phyloP scores from a whole-genome alignment of 108 stramenopile genomes.

The Stephanodiscus triporus region DNA sequence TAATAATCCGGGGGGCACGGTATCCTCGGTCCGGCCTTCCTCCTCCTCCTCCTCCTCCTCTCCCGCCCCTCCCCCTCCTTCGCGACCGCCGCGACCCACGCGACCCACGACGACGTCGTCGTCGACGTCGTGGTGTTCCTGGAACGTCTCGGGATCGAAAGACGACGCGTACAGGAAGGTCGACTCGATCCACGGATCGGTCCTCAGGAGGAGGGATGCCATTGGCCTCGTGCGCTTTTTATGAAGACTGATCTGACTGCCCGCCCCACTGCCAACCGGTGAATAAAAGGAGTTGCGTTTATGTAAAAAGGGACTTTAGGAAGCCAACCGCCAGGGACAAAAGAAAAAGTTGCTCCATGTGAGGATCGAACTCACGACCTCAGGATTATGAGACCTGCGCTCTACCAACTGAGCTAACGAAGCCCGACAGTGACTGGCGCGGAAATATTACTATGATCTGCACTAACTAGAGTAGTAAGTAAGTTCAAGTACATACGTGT shows the following conservation, averaged over 20 bases:
- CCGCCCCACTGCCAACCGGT: no score
- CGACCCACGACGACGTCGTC: background rate
- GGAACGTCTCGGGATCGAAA: slow-evolving; percentile 1
- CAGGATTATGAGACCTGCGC: slow-evolving; percentile 73
- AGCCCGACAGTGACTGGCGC: no score
- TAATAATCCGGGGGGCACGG: slow-evolving; percentile 11
- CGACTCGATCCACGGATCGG: slow-evolving; percentile 41
- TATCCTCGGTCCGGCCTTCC: slow-evolving; percentile 23
- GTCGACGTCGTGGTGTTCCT: background rate
- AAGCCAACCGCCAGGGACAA: no score
- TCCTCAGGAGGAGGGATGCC: slow-evolving; percentile 26
- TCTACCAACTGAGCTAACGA: slow-evolving; percentile 63
- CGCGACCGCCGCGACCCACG: no score
- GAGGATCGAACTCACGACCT: slow-evolving; percentile 75
- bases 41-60: slow-evolving; percentile 1
- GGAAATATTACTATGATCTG: no score
- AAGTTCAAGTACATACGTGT: no score
- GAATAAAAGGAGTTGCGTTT: no score
- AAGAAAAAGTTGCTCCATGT: slow-evolving; percentile 32
- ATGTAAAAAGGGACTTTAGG: no score
- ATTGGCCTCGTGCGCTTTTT: no score
- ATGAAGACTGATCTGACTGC: no score
- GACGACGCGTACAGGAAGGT: slow-evolving; percentile 29
- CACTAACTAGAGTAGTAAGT: no score
- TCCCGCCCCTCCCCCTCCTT: background rate